Base-by-base conservation (phyloP, 2,329 filamentous ascomycete species). In the Aspergillus ibericus region DNA sequence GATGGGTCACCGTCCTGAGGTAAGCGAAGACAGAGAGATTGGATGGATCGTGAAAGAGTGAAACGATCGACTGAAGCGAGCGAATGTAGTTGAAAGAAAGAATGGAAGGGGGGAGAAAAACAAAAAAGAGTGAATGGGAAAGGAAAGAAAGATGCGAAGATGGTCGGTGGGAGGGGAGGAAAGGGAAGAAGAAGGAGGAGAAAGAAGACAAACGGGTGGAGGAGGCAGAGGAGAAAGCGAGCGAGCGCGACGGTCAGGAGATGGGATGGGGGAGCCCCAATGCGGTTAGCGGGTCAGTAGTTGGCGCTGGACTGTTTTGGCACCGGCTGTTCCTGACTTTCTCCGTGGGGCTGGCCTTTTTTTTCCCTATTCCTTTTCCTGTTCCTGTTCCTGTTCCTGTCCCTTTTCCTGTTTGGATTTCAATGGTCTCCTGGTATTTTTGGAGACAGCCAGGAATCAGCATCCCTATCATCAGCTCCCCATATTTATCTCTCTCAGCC, bases 1-100 rank as follows among this genome's bases (percentile, higher is more conserved):
- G 12, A 20, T 18, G 51, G 20, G 29, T 50, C 55, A 66, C 64
- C 62, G 69, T 62, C 65, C 66, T 59, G 64, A 68, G 60, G 70
- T 72, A 77, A 73, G 72, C 68, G 72, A 72, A 72, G 59, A 62
- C 42, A 58, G 60, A 53, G 72, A 70, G 71, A 73, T 74, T 71
- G 71, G 38, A 75, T 74, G 70, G 72, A 77, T 78, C 78, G 78
- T 80, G 72, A 82, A 82, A 72, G 80, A 82, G 79, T 81, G 79
- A 77, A 80, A 80, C 79, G 76, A 76, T 66, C 73, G 67, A 75
- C 73, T 73, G 69, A 72, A 66, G 70, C 61, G 60, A 71, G 65
- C 60, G 68, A 66, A 70, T 68, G 65, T 66, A 66, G 70, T 63
- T 64, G 62, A 61, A 56, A 61, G 62, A 66, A 65, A 60, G 60